Percentiles rank a stretch among this genome's conserved stretches.
Conservation (phyloP, 2,329 filamentous ascomycete species). For the Aspergillus calidoustus region DNA sequence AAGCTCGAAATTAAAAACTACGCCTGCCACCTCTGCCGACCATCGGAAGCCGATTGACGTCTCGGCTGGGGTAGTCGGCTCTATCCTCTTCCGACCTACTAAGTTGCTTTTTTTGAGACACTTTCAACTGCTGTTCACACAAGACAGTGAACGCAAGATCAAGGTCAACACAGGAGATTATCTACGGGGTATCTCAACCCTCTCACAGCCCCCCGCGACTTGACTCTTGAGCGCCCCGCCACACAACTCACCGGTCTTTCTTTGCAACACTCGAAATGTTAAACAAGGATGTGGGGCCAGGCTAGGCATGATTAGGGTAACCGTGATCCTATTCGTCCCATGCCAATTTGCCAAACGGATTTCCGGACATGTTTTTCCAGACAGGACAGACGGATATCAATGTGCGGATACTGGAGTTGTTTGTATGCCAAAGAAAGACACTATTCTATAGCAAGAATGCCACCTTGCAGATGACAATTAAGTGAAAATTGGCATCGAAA, state of each 20-base stretch:
- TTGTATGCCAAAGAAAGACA: no score
- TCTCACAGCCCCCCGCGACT: neutral
- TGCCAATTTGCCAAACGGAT: neutral
- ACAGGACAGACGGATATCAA: no score
- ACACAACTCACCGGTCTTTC: neutral
- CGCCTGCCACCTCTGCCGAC: slow-evolving; percentile 18
- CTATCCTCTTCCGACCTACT: neutral
- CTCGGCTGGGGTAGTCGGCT: neutral
- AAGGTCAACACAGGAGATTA: no score
- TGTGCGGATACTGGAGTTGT: no score
- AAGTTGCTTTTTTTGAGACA: neutral
- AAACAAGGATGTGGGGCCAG: neutral
- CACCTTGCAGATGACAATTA: neutral
- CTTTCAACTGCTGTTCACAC: no score
- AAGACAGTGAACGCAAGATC: neutral
- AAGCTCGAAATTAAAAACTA: no score
- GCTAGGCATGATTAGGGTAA: neutral
- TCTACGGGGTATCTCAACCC: no score
- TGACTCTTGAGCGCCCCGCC: neutral
- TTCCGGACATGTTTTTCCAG: neutral
- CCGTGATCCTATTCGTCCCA: no score
- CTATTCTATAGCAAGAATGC: no score
- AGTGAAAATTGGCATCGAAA: neutral
- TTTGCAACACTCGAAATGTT: neutral
- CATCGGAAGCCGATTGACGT: slow-evolving; percentile 21